These are phyloP conservation scores for Aotearoamyces nothofagi DNA, from an alignment of 2,329 filamentous ascomycete species.

Conservation along the genomic window DNA sequence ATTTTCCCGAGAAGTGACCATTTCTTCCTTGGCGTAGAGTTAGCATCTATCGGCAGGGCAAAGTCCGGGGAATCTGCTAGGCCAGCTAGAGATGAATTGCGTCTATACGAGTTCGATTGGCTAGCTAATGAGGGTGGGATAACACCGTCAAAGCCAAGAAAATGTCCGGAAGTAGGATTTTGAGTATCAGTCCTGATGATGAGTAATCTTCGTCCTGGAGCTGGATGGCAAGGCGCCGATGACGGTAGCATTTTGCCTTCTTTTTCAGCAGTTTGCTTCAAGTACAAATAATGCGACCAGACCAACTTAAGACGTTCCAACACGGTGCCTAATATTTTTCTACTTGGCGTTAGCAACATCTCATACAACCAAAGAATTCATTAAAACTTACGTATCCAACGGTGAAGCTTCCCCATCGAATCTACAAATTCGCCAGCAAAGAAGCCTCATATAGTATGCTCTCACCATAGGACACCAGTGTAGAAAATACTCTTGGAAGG, in stretches of 20 bases:
- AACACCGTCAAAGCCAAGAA: constrained; percentile 50
- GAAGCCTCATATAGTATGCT: constrained; percentile 55
- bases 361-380: not conserved
- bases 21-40: constrained; percentile 30
- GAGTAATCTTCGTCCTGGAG: constrained; percentile 50
- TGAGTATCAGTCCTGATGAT: constrained; percentile 53
- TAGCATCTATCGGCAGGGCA: constrained; percentile 5
- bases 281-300: constrained; percentile 48
- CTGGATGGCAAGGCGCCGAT: constrained; percentile 51
- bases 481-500: constrained; percentile 54
- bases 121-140: constrained; percentile 6
- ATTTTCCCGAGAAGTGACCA: constrained; percentile 52
- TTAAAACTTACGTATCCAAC: constrained; percentile 36
- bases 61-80: constrained; percentile 1
- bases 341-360: constrained; percentile 19
- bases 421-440: constrained; percentile 56
- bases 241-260: constrained; percentile 34
- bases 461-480: constrained; percentile 72
- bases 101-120: constrained; percentile 11
- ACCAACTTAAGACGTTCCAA: constrained; percentile 39
- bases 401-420: constrained; percentile 37
- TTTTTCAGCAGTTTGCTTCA: constrained; percentile 38
- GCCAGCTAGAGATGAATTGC: constrained; percentile 12
- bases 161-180: constrained; percentile 22
- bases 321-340: constrained; percentile 41